These are phyloP conservation scores for Cladosporium sp. DNA, from an alignment of 2,329 filamentous ascomycete species.

Conservation along the genomic window DNA sequence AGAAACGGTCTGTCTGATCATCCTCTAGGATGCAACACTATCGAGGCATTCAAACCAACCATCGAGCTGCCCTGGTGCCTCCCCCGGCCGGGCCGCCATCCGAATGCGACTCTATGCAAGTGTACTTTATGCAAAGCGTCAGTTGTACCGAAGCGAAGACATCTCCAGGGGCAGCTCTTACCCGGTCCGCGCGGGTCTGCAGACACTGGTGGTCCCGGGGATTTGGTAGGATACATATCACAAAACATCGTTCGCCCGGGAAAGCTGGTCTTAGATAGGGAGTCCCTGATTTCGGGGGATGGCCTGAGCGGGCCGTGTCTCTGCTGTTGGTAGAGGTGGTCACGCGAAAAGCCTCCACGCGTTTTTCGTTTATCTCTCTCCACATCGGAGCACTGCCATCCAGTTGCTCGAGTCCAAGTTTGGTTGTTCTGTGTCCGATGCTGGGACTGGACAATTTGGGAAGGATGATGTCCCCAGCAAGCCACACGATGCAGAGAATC, in stretches of 20 bases:
- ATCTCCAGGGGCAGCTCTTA: slow-evolving; percentile 3
- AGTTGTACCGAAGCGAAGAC: slow-evolving; percentile 4
- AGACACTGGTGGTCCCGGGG: slow-evolving; percentile 8
- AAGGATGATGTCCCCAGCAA: slow-evolving; percentile 7
- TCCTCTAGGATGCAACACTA: slow-evolving; percentile 25
- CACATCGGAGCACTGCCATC: not conserved
- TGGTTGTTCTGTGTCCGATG: not conserved
- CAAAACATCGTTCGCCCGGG: slow-evolving; percentile 24
- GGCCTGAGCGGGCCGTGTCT: slow-evolving; percentile 2
- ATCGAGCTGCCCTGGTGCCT: slow-evolving; percentile 26
- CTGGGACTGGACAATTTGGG: not conserved
- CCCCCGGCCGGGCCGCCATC: slow-evolving; percentile 28
- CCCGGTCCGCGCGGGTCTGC: slow-evolving; percentile 6
- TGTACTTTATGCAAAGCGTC: slow-evolving; percentile 16
- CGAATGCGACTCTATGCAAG: slow-evolving; percentile 26
- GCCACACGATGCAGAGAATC: slow-evolving; percentile 14
- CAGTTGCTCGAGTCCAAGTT: slow-evolving; percentile 1
- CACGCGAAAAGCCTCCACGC: slow-evolving; percentile 4
- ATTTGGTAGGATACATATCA: slow-evolving; percentile 24
- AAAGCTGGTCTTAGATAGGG: slow-evolving; percentile 8
- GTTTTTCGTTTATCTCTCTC: not conserved
- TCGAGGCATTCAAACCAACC: slow-evolving; percentile 23
- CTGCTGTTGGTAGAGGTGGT: not conserved
- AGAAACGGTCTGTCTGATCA: slow-evolving; percentile 28
- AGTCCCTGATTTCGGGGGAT: not conserved